Evolutionary conservation across 2,329 filamentous ascomycete species (phyloP).

Genomic region (Didymella pinodella): DNA sequence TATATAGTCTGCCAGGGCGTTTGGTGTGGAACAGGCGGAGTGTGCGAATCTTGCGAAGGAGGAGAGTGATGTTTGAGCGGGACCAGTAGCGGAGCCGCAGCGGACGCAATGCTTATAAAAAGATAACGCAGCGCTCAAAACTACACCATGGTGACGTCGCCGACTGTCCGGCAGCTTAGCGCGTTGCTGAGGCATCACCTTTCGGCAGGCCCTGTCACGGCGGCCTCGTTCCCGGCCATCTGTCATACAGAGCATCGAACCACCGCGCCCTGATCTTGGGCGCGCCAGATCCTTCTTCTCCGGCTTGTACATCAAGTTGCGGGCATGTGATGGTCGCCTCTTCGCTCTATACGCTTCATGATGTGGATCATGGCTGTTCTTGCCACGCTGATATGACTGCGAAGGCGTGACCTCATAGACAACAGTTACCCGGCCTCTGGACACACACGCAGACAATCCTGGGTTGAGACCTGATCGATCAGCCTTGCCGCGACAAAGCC

Average conservation of each 20-base stretch:
- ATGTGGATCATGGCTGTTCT: background rate
- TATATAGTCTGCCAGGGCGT: slow-evolving; percentile 3
- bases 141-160: slow-evolving; percentile 50
- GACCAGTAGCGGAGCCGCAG: slow-evolving; percentile 21
- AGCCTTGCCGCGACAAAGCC: slow-evolving; percentile 26
- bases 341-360: background rate
- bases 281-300: slow-evolving; percentile 14
- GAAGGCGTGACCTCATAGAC: slow-evolving; percentile 11
- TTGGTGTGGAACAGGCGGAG: background rate
- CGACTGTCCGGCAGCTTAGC: slow-evolving; percentile 36
- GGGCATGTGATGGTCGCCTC: slow-evolving; percentile 11
- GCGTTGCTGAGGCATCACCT: slow-evolving; percentile 33
- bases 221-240: slow-evolving; percentile 16
- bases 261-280: slow-evolving; percentile 28
- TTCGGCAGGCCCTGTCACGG: slow-evolving; percentile 38
- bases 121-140: slow-evolving; percentile 35
- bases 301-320: background rate
- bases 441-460: slow-evolving; percentile 8
- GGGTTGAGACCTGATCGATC: slow-evolving; percentile 6
- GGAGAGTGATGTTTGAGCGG: slow-evolving; percentile 9
- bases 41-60: background rate
- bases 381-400: background rate
- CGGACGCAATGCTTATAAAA: slow-evolving; percentile 37
- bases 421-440: slow-evolving; percentile 1
- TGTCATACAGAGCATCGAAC: slow-evolving; percentile 26